Evolutionary conservation across 495 filamentous ascomycete species (phyloP).

Genomic region (Staphylotrichum tortipilum): DNA sequence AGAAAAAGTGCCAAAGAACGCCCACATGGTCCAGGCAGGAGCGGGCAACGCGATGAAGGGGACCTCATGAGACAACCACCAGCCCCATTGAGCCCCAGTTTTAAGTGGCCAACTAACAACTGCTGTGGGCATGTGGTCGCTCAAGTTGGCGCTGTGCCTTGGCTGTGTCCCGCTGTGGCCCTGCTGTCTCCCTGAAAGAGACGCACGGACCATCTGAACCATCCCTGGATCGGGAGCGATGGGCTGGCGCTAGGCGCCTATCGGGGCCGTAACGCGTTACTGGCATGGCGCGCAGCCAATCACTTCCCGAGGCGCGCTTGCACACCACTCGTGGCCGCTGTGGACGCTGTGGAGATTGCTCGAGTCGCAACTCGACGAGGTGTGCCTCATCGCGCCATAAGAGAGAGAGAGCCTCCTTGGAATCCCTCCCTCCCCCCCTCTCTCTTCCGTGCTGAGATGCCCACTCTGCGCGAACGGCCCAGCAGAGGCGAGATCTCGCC

Average conservation of each 20-base stretch:
- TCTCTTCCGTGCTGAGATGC: too few species aligned
- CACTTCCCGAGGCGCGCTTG: constrained; percentile 6
- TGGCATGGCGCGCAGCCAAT: too few species aligned
- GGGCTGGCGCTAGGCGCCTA: not conserved
- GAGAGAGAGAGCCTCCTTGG: too few species aligned
- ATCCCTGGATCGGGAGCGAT: not conserved
- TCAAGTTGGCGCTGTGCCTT: not conserved
- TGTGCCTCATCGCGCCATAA: constrained; percentile 6
- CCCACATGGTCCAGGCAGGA: too few species aligned
- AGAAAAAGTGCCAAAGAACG: too few species aligned
- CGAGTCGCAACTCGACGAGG: constrained; percentile 17
- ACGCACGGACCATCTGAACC: constrained; percentile 4
- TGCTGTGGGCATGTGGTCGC: too few species aligned
- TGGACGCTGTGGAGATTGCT: constrained; percentile 14
- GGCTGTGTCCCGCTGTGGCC: too few species aligned
- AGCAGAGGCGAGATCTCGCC: constrained; percentile 28
- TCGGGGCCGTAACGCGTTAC: constrained; percentile 5
- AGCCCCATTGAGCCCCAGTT: not conserved
- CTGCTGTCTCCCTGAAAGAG: not conserved
- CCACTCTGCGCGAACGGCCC: constrained; percentile 29
- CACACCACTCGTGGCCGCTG: constrained; percentile 1
- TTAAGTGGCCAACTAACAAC: not conserved
- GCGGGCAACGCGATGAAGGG: too few species aligned
- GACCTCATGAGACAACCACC: not conserved
- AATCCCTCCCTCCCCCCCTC: constrained; percentile 14